phyloP scores from a whole-genome alignment of 768 basidiomycete species.

The Boletus bicolor region DNA sequence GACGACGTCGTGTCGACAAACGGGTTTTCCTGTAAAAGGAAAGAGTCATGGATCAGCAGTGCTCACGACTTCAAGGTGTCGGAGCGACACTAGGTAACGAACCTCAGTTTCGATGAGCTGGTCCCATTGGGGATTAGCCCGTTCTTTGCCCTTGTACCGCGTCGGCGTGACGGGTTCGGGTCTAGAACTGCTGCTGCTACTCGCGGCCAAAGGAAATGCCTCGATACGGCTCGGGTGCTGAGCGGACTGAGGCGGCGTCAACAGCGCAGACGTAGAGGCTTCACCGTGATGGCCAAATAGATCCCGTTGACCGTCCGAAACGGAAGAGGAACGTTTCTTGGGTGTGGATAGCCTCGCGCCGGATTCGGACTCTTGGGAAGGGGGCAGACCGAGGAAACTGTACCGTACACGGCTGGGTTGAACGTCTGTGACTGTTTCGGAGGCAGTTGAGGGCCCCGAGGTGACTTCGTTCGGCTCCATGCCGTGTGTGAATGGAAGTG shows the following conservation, averaged over 20 bases:
- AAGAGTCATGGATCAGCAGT: neutral
- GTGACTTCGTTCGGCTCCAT: neutral
- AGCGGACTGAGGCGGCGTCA: slow-evolving; percentile 25
- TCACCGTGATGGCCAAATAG: neutral
- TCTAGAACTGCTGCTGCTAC: neutral
- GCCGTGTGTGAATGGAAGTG: slow-evolving; percentile 19
- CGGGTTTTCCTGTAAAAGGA: slow-evolving; percentile 10
- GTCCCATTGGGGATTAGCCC: slow-evolving; percentile 1
- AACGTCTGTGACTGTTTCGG: neutral
- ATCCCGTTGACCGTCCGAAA: neutral
- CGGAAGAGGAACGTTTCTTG: neutral
- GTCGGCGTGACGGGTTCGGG: slow-evolving; percentile 22
- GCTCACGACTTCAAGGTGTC: neutral
- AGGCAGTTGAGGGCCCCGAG: neutral
- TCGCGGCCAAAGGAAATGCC: neutral
- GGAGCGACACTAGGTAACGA: neutral
- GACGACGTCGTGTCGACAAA: slow-evolving; percentile 6
- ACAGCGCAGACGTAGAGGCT: slow-evolving; percentile 1
- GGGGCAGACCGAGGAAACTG: slow-evolving; percentile 23
- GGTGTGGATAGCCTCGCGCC: slow-evolving; percentile 14
- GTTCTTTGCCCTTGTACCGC: slow-evolving; percentile 26
- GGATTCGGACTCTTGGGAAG: slow-evolving; percentile 11
- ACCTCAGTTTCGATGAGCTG: slow-evolving; percentile 7
- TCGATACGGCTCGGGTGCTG: neutral
- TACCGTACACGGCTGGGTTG: neutral